Conservation (phyloP, 139 green algal genomes). For the Tetraselmis chui region DNA sequence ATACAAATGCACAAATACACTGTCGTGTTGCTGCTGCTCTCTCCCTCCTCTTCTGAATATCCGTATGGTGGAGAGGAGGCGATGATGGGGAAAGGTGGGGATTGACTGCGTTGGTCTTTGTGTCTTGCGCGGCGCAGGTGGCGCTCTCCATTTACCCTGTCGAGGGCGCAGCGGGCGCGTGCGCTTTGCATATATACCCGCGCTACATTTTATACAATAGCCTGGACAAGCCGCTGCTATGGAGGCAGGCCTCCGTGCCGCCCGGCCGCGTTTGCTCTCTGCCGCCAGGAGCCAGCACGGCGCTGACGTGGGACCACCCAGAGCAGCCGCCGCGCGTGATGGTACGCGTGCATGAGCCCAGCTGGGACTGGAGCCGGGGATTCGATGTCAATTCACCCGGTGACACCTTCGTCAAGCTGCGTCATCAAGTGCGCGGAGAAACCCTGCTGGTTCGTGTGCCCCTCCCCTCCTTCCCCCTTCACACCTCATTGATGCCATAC, state of each 20-base stretch:
- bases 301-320: constrained; percentile 58
- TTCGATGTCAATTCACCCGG: constrained; percentile 56
- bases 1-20: too few species aligned
- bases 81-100: too few species aligned
- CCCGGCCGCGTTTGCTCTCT: constrained; percentile 15
- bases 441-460: constrained; percentile 62
- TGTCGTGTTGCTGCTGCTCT: too few species aligned
- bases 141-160: background rate
- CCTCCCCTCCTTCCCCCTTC: too few species aligned
- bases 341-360: constrained; percentile 60
- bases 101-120: too few species aligned
- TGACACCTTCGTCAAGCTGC: constrained; percentile 61
- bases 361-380: constrained; percentile 75
- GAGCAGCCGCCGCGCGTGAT: constrained; percentile 44
- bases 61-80: too few species aligned
- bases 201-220: constrained; percentile 68
- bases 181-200: constrained; percentile 64
- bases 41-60: too few species aligned
- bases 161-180: constrained; percentile 20
- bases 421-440: constrained; percentile 32
- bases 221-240: constrained; percentile 51
- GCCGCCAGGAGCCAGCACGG: constrained; percentile 20
- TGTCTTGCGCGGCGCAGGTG: too few species aligned
- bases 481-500: too few species aligned
- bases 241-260: constrained; percentile 30